Conservation (phyloP, 202 grass and related monocot species). For the Zoysia matrella region DNA sequence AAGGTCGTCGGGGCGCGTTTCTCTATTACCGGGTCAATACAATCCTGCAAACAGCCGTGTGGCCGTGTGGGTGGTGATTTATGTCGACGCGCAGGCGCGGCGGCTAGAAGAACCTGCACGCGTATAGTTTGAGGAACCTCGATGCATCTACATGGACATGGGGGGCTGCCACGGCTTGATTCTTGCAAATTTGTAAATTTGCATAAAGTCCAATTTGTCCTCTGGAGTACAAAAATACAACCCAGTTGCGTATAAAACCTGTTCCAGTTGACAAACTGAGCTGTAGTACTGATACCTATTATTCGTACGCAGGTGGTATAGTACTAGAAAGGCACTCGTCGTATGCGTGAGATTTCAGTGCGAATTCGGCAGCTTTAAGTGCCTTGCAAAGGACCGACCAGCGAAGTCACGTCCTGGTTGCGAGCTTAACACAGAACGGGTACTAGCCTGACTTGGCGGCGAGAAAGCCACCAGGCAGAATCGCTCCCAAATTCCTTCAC, state of each 20-base stretch:
- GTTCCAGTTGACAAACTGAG: not conserved
- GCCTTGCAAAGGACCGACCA: not conserved
- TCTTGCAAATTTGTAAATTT: slow-evolving; percentile 23
- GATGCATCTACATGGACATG: not conserved
- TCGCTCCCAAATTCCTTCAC: not conserved
- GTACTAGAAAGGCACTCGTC: not conserved
- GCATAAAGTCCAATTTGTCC: not conserved
- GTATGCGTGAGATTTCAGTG: not conserved
- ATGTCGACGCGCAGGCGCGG: not conserved
- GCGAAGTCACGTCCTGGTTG: not conserved
- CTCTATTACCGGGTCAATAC: slow-evolving; percentile 38
- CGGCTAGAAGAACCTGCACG: not conserved
- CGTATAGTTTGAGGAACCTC: not conserved
- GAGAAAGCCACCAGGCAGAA: slow-evolving; percentile 4
- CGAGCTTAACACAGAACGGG: not conserved
- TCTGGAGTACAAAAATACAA: not conserved
- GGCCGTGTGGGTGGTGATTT: slow-evolving; percentile 18
- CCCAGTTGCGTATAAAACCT: not conserved
- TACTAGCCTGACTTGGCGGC: slow-evolving; percentile 14
- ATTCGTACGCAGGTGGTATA: not conserved
- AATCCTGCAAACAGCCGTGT: not conserved
- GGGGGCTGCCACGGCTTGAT: not conserved
- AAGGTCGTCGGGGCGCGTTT: slow-evolving; percentile 43
- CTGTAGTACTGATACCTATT: no score
- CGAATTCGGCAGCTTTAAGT: not conserved